Percentiles rank a stretch among this genome's conserved stretches.
Conservation (phyloP, 2,329 filamentous ascomycete genomes). For the Colletotrichum zoysiae region DNA sequence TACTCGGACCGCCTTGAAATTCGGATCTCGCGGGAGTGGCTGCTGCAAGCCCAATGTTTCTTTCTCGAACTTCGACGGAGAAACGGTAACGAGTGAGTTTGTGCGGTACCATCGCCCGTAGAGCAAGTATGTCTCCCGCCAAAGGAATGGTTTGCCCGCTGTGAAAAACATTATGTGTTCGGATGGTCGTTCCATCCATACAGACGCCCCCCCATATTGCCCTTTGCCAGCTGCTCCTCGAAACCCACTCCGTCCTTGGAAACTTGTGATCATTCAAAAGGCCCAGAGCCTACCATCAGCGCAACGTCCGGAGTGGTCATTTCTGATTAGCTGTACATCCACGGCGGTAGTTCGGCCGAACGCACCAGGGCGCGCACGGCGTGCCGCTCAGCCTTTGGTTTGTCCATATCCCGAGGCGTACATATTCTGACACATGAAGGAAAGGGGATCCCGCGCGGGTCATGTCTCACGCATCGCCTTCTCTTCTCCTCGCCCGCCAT, state of each 20-base stretch:
- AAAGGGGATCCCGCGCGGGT: conserved; percentile 5
- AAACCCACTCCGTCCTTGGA: background rate
- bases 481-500: too few species aligned
- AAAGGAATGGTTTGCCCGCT: too few species aligned
- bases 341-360: conserved; percentile 4
- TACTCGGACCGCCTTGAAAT: background rate
- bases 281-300: background rate
- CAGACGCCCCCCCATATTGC: background rate
- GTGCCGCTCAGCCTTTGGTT: conserved; percentile 18
- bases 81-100: background rate
- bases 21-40: background rate
- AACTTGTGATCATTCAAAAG: background rate
- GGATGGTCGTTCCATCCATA: background rate
- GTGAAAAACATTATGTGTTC: background rate
- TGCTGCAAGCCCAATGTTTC: background rate
- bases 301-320: background rate
- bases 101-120: background rate
- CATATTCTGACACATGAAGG: conserved; percentile 35
- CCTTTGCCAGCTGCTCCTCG: background rate
- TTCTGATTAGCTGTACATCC: background rate
- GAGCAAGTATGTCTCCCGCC: background rate
- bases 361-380: background rate
- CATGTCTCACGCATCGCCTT: conserved; percentile 29
- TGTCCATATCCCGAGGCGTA: conserved; percentile 36
- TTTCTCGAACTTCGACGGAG: background rate